Percentiles rank a stretch among this genome's conserved stretches.
Evolutionary conservation across 2,329 filamentous ascomycete species (phyloP).

Genomic region (Colletotrichum incanum): DNA sequence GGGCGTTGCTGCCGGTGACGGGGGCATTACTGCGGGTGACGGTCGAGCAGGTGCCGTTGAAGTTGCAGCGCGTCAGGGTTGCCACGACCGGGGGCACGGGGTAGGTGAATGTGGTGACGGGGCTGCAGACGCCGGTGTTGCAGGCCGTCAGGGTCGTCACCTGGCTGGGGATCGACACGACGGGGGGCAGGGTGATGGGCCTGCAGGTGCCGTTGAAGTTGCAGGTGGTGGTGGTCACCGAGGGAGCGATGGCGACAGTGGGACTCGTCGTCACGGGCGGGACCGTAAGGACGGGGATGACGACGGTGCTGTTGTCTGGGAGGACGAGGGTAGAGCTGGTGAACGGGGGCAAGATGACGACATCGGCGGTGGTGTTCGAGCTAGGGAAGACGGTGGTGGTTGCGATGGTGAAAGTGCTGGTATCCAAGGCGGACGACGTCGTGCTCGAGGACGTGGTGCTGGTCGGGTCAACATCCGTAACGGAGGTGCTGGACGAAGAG

Average conservation of each 20-base stretch:
- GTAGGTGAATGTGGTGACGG: not conserved
- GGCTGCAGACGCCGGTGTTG: not conserved
- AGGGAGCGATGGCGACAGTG: not conserved
- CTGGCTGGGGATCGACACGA: not conserved
- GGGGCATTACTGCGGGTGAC: not conserved
- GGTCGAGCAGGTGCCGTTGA: slow-evolving; percentile 1
- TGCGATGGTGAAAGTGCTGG: not conserved
- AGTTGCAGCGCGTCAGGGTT: not conserved
- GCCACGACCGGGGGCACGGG: not conserved
- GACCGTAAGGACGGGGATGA: not conserved
- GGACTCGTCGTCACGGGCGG: not conserved
- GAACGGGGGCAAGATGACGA: not conserved
- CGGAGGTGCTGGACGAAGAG: not conserved
- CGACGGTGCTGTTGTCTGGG: not conserved
- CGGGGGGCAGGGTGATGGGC: not conserved
- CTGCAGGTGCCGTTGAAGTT: slow-evolving; percentile 11
- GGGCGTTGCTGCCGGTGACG: not conserved
- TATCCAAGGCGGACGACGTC: not conserved
- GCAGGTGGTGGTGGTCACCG: not conserved
- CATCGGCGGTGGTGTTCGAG: not conserved
- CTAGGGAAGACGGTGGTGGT: not conserved
- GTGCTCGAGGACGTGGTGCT: slow-evolving; percentile 1
- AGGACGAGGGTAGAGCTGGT: not conserved
- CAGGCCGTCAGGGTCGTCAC: slow-evolving; percentile 1
- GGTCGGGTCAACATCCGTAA: not conserved